Base-by-base conservation (phyloP, 148 eudicot genomes). In the Heliamphora exappendiculata region DNA sequence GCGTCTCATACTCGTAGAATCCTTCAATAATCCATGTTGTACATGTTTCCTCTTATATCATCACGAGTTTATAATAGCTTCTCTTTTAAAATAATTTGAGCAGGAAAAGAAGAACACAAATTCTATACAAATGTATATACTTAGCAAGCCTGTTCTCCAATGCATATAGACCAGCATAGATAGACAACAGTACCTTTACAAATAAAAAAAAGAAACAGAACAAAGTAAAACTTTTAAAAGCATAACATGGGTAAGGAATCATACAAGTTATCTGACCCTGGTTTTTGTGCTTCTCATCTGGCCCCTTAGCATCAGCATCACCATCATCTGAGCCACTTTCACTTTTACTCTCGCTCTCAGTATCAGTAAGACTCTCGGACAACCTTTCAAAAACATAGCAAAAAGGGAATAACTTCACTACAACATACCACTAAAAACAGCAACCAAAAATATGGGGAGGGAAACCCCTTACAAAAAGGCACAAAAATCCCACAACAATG, bases 291-390 rank as follows among this genome's bases (percentile, higher is more conserved):
- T 84, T 87, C 70, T 37, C 81, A 62, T 78, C 78, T 37, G 45
- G 74, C 13, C 73, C 82, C 68, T 36, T 75, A 62, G 55, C 87
- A 70, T 80, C 82, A 67, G 68, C 87, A 75, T 77, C 86, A 74
- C 57, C 76, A 72, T 82, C 94, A 75, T 86, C 86, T 41, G 97
- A 85, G 83, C 85, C 79, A 54, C 83, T 70, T 50, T 74, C 86
- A 79, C 85, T 81, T 70, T 76, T 80, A 74, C 86, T 84, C 57
- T 83, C 91, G 59, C 85, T 88, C 70, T 84, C 94, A 72, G 84
- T 72, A 70, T 83, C 87, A 53, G 90, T 83, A 31, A 67, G 79
- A 80, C 85, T 91, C 41, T 84, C 89, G 37, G 84, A 78, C 39
- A 87, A 74, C 91, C 98, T 94, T 73, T 39, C 42, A 81, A 16